Evolutionary conservation across 164 flowering plant genomes (phyloP).

Genomic region (Chimonanthus salicifolius): DNA sequence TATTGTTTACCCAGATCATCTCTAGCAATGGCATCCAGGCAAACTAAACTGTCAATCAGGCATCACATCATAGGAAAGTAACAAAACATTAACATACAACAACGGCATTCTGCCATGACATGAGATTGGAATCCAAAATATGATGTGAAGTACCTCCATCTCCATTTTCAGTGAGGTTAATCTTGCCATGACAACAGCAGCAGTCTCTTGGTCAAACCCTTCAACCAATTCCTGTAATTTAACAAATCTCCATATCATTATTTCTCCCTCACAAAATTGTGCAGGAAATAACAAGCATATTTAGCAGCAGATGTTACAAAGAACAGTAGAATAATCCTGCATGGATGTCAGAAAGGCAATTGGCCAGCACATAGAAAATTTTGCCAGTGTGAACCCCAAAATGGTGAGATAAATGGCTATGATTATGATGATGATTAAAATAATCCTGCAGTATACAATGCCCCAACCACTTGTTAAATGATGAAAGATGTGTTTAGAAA

Average conservation of each 20-base stretch:
- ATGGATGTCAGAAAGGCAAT: no score
- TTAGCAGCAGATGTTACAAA: not conserved
- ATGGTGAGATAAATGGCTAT: no score
- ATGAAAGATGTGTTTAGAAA: no score
- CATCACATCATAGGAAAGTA: not conserved
- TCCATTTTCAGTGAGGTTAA: slow-evolving; percentile 90
- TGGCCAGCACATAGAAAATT: no score
- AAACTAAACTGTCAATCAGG: not conserved
- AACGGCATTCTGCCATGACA: not conserved
- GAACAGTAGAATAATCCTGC: no score
- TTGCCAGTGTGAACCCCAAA: no score
- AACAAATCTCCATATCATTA: slow-evolving; percentile 2
- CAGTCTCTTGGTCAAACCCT: slow-evolving; percentile 98
- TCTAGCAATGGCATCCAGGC: not conserved
- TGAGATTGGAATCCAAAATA: not conserved
- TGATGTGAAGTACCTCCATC: slow-evolving; percentile 58
- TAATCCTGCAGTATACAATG: not conserved
- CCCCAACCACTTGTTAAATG: not conserved
- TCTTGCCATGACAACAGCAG: slow-evolving; percentile 95
- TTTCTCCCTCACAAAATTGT: not conserved
- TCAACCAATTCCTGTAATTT: slow-evolving; percentile 69
- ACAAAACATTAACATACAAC: not conserved
- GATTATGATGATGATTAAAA: no score
- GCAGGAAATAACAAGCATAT: not conserved
- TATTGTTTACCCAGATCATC: not conserved